A percentile compares a stretch with the other conserved stretches of the same genome.
Conservation (phyloP, 768 basidiomycete genomes). For the Hericium alpestre region DNA sequence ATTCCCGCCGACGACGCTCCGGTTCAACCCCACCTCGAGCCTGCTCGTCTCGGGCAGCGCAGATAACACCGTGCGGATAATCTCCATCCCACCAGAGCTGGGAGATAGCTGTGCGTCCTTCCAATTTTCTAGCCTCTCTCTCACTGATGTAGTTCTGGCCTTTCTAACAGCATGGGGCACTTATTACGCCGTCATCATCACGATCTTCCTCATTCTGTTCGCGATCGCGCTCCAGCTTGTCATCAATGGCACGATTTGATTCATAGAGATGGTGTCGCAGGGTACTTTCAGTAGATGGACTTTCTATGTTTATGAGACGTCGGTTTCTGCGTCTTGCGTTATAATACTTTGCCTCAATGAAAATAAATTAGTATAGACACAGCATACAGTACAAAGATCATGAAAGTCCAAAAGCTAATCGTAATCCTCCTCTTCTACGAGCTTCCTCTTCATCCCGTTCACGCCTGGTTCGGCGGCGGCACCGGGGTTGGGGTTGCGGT, state of each 20-base stretch:
- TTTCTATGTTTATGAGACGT: background rate
- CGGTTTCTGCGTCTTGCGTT: background rate
- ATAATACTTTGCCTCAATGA: background rate
- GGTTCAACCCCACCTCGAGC: conserved; percentile 77
- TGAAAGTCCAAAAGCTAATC: conserved; percentile 29
- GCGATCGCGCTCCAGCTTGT: conserved; percentile 17
- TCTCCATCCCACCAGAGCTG: conserved; percentile 54
- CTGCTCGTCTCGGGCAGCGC: conserved; percentile 83
- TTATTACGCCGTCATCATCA: conserved; percentile 19
- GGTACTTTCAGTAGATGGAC: background rate
- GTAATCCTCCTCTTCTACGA: conserved; percentile 83
- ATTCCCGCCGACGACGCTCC: conserved; percentile 82
- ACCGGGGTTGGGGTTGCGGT: background rate
- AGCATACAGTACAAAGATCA: background rate
- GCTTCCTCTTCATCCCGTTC: conserved; percentile 65
- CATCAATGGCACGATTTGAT: background rate
- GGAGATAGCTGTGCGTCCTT: conserved; percentile 19
- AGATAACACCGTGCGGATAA: conserved; percentile 76
- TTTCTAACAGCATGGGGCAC: conserved; percentile 19
- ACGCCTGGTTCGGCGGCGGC: conserved; percentile 14
- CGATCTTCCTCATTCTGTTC: conserved; percentile 22
- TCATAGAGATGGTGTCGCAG: background rate
- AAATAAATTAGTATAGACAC: background rate
- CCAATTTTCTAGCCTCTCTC: background rate
- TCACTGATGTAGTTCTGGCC: background rate